A percentile compares a stretch with the other conserved stretches of the same genome.
Conservation (phyloP, 2,329 filamentous ascomycete genomes). For the Colletotrichum sp. region DNA sequence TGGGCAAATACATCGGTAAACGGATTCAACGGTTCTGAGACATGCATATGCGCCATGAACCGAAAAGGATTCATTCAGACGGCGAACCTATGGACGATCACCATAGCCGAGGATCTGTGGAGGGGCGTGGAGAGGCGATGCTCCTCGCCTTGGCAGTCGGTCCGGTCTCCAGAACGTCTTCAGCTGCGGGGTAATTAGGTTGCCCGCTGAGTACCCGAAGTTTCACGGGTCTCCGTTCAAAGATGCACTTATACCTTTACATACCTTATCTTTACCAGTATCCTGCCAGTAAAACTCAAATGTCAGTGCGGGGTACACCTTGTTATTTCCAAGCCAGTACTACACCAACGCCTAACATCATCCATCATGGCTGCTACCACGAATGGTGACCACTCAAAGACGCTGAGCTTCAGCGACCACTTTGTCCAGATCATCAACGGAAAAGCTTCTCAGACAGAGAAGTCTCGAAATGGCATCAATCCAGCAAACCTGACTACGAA, state of each 20-base stretch:
- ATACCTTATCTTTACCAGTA: neutral
- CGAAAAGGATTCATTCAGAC: neutral
- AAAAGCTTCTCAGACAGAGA: neutral
- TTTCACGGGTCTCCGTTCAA: neutral
- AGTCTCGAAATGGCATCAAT: neutral
- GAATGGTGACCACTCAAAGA: neutral
- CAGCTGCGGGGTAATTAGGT: neutral
- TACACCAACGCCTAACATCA: neutral
- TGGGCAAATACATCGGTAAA: neutral
- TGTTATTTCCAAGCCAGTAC: neutral
- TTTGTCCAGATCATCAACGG: slow-evolving; percentile 41
- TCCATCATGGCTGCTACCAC: neutral
- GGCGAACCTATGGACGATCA: neutral
- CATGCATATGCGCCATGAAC: neutral
- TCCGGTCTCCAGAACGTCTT: neutral
- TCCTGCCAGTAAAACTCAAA: neutral
- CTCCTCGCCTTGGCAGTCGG: neutral
- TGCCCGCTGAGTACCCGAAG: neutral
- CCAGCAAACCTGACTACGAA: neutral
- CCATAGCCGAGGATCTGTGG: neutral
- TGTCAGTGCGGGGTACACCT: neutral
- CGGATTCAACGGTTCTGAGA: neutral
- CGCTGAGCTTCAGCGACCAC: neutral
- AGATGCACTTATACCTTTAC: neutral
- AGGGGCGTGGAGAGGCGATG: neutral